A percentile compares a stretch with the other conserved stretches of the same genome.
phyloP scores from a whole-genome alignment of 768 basidiomycete genomes.

The Serendipita vermifera region DNA sequence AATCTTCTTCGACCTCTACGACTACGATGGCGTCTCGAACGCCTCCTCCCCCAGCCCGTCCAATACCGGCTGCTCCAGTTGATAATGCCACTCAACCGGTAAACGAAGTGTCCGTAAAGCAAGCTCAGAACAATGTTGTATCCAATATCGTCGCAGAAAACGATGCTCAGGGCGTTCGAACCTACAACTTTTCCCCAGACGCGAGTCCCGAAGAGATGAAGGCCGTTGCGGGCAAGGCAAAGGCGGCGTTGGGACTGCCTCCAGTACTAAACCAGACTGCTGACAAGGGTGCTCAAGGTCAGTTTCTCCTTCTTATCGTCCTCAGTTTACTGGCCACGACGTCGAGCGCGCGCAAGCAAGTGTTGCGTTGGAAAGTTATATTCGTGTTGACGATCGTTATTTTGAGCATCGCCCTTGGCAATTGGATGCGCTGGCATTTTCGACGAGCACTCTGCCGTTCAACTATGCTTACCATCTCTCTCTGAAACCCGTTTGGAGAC shows the following conservation, averaged over 20 bases:
- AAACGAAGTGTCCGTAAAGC: background rate
- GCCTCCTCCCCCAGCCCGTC: slow-evolving; percentile 1
- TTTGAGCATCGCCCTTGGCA: background rate
- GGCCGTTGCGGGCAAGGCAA: background rate
- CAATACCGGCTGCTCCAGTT: background rate
- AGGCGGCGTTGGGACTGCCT: slow-evolving; percentile 1
- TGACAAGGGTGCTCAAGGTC: slow-evolving; percentile 9
- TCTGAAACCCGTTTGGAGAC: no score
- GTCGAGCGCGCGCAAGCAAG: no score
- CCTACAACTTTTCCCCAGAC: slow-evolving; percentile 2
- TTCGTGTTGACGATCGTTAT: background rate
- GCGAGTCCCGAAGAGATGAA: background rate
- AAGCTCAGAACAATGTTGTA: background rate
- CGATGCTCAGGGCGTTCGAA: background rate
- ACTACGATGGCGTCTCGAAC: background rate
- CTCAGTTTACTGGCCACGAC: background rate
- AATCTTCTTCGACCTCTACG: background rate
- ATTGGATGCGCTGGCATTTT: background rate
- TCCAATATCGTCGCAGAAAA: slow-evolving; percentile 1
- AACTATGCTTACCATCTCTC: no score
- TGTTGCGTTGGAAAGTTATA: background rate
- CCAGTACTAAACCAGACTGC: background rate
- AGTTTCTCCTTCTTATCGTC: background rate
- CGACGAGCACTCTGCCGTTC: background rate
- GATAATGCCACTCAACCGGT: background rate